Percentiles rank a stretch among this genome's conserved stretches.
phyloP scores from a whole-genome alignment of 306 rosid genomes.

The cucumber (Cucumis sativus) region DNA sequence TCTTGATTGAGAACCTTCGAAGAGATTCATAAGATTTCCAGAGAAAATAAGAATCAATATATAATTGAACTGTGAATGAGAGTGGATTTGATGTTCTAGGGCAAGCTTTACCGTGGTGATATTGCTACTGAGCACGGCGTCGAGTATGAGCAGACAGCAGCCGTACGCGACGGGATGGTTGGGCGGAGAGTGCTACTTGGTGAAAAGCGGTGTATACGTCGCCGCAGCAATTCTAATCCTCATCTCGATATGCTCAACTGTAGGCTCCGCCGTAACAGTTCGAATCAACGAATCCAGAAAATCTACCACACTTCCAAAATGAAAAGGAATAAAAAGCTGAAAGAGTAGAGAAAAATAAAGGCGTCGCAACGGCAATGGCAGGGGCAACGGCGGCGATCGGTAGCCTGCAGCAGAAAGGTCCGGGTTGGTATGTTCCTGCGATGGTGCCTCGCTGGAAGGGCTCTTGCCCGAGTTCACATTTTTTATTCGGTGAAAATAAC shows the following conservation, averaged over 20 bases:
- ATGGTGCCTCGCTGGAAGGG: not conserved
- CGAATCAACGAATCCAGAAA: not conserved
- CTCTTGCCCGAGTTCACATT: not conserved
- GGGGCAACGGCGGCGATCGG: not conserved
- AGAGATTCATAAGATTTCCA: not conserved
- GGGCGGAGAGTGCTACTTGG: conserved; percentile 71
- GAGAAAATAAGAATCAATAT: not conserved
- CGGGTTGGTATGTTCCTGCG: not conserved
- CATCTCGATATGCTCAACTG: conserved; percentile 24
- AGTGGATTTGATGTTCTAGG: conserved; percentile 33
- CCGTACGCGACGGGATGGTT: conserved; percentile 72
- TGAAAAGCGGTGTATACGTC: conserved; percentile 36
- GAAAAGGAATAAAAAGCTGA: not conserved
- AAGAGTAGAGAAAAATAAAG: not conserved
- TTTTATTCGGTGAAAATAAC: not conserved
- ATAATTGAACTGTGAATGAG: not conserved
- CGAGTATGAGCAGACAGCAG: conserved; percentile 70
- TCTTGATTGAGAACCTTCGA: not conserved
- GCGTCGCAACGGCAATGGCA: not conserved
- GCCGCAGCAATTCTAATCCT: conserved; percentile 48
- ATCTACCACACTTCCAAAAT: not conserved
- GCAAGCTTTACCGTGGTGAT: conserved; percentile 50
- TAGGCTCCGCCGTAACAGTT: conserved; percentile 29
- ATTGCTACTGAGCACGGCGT: conserved; percentile 32
- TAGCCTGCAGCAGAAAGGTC: not conserved